Evolutionary conservation across 2,329 filamentous ascomycete species (phyloP).

Genomic region (Pseudopithomyces maydicus): DNA sequence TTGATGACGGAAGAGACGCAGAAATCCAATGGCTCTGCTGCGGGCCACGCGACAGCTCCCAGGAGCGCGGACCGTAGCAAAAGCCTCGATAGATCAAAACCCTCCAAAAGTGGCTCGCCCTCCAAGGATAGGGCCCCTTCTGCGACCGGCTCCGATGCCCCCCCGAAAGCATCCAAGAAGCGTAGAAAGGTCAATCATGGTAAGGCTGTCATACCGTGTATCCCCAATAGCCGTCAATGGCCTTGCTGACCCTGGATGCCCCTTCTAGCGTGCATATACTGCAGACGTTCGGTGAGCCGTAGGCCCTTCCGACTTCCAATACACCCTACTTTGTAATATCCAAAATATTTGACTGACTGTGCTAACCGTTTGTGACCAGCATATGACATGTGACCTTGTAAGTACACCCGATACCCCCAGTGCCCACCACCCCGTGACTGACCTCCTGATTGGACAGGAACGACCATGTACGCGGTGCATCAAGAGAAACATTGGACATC

Average conservation of each 20-base stretch:
- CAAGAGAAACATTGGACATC: slow-evolving; percentile 97
- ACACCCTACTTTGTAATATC: slow-evolving; percentile 24
- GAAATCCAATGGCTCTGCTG: slow-evolving; percentile 43
- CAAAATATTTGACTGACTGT: slow-evolving; percentile 27
- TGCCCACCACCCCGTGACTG: slow-evolving; percentile 34
- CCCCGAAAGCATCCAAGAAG: slow-evolving; percentile 51
- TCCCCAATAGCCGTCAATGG: slow-evolving; percentile 23
- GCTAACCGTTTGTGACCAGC: slow-evolving; percentile 47
- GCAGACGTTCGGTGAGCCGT: slow-evolving; percentile 56
- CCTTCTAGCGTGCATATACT: slow-evolving; percentile 56
- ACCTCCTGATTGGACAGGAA: slow-evolving; percentile 64
- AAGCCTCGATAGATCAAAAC: slow-evolving; percentile 28
- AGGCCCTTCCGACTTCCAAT: slow-evolving; percentile 28
- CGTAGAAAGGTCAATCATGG: slow-evolving; percentile 61
- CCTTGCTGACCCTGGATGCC: slow-evolving; percentile 34
- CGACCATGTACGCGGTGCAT: slow-evolving; percentile 96
- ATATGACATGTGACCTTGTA: slow-evolving; percentile 61
- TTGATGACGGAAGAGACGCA: slow-evolving; percentile 47
- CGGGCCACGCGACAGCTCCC: slow-evolving; percentile 39
- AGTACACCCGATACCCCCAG: slow-evolving; percentile 24
- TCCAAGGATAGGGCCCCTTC: slow-evolving; percentile 35
- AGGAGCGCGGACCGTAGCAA: slow-evolving; percentile 36
- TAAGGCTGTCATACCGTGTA: slow-evolving; percentile 35
- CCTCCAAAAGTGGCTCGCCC: slow-evolving; percentile 33
- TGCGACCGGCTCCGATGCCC: slow-evolving; percentile 34